Conservation (phyloP, 1,284 basidiomycete genomes). For the Apiotrichum laibachii region DNA sequence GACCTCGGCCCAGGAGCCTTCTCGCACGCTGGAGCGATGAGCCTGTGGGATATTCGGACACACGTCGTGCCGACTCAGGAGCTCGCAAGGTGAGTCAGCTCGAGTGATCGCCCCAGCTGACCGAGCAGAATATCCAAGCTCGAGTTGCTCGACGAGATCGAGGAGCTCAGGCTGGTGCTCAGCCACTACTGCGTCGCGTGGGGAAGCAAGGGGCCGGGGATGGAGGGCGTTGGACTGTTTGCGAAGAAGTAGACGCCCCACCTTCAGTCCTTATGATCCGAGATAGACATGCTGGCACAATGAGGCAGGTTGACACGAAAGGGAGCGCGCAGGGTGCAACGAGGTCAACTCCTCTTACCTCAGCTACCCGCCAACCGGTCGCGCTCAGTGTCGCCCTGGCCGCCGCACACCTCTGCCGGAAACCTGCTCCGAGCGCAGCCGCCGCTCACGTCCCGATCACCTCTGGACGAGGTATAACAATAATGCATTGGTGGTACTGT, state of each 20-base stretch:
- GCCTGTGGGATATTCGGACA: conserved; percentile 66
- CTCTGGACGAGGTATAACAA: not conserved
- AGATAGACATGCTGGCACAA: no score
- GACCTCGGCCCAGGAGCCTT: conserved; percentile 54
- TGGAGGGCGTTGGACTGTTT: conserved; percentile 11
- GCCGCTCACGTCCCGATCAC: no score
- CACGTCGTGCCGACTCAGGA: conserved; percentile 60
- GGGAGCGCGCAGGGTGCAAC: no score
- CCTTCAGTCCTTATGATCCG: no score
- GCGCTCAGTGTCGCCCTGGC: no score
- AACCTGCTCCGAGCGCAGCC: no score
- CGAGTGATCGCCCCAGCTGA: not conserved
- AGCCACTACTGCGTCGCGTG: conserved; percentile 84
- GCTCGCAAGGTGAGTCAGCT: conserved; percentile 59
- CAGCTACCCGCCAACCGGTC: no score
- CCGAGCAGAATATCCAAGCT: conserved; percentile 64
- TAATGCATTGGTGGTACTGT: conserved; percentile 12
- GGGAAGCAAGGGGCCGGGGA: conserved; percentile 52
- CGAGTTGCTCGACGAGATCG: conserved; percentile 85
- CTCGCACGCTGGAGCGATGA: conserved; percentile 58
- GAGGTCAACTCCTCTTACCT: no score
- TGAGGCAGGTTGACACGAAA: no score
- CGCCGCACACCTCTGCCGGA: no score
- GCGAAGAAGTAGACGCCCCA: no score
- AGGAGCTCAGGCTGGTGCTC: conserved; percentile 83